Base-by-base conservation (phyloP, 257 asterid genomes). In the Agastache rugosa region DNA sequence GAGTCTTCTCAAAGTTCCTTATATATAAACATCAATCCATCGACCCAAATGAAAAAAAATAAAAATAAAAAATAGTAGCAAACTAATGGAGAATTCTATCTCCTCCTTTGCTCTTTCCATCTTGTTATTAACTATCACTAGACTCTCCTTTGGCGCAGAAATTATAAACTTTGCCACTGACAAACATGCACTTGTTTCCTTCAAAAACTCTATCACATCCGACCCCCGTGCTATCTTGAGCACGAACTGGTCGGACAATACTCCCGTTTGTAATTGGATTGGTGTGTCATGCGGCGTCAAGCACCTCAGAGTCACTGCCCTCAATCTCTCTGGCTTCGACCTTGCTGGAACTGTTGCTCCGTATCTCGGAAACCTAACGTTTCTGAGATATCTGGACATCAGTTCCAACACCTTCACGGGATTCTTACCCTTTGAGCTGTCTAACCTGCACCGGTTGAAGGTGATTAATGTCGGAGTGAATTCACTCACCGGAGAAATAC, bases 261-360 rank as follows among this genome's bases (percentile, higher is more conserved):
- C 45, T 0, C n/a, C 67, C 0, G 2, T 62, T 5, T 63, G 69
- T 34, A 10, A 34, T 34, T 63, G 69, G 69, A 11, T 63, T 1
- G 69, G 69, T 19, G 48, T 63, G 27, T 5, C 17, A 16, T 62
- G 67, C 6, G 47, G 47, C 8, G 0, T n/a, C 25, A 63, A 37
- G n/a, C 69, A 63, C 51, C n/a, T 3, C 8, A 3, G 69, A 0
- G 69, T 63, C 50, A 34, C 31, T 16, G n/a, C 51, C 1, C 50
- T 63, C 9, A 35, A 37, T 39, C 29, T 63, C 29, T 63, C 69
- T 11, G 69, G 51, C 1, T 63, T 7, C 50, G 10, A 35, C 27
- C 69, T 60, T 34, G 66, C 44, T 5, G 66, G 66, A 60, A 60
- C 44, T 34, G 2, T 59, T 59, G 39, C 65, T 62, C 67, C 67